These are phyloP conservation scores for Globisporangium mamillatum DNA, from an alignment of 352 stramenopile genomes.

Conservation along the genomic window DNA sequence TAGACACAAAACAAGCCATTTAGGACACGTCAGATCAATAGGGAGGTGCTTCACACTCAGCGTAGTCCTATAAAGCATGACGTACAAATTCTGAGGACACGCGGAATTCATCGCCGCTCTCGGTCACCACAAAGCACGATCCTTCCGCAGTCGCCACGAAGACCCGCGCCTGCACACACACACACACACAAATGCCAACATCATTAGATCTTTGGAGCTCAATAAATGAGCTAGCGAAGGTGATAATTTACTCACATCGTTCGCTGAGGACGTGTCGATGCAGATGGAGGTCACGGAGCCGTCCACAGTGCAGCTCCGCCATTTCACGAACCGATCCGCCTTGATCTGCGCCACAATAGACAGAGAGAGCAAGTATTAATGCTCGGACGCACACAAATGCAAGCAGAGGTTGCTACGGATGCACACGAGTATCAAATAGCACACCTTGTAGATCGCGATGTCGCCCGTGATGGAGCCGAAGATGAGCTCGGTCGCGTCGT, in stretches of 20 bases:
- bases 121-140: constrained; percentile 53
- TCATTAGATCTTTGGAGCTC: not conserved
- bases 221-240: not conserved
- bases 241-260: constrained; percentile 28
- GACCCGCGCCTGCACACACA: constrained; percentile 38
- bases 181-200: not conserved
- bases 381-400: not conserved
- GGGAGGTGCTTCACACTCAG: too few species aligned
- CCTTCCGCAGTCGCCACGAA: constrained; percentile 78
- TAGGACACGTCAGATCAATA: not conserved
- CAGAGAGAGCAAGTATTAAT: not conserved
- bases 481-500: constrained; percentile 61
- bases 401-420: not conserved
- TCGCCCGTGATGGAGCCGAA: constrained; percentile 61
- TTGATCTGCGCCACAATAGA: constrained; percentile 34
- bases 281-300: constrained; percentile 73
- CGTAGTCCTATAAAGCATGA: not conserved
- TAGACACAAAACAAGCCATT: not conserved
- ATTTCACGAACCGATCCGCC: constrained; percentile 47
- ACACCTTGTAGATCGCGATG: constrained; percentile 72
- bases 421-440: not conserved
- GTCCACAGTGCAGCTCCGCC: constrained; percentile 56
- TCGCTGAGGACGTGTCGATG: constrained; percentile 34
- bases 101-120: constrained; percentile 49
- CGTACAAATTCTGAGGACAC: constrained; percentile 68